Evolutionary conservation across 2,329 filamentous ascomycete species (phyloP), one percentile per base, ranked within the genome.

Genomic region (Fusarium setosum): DNA sequence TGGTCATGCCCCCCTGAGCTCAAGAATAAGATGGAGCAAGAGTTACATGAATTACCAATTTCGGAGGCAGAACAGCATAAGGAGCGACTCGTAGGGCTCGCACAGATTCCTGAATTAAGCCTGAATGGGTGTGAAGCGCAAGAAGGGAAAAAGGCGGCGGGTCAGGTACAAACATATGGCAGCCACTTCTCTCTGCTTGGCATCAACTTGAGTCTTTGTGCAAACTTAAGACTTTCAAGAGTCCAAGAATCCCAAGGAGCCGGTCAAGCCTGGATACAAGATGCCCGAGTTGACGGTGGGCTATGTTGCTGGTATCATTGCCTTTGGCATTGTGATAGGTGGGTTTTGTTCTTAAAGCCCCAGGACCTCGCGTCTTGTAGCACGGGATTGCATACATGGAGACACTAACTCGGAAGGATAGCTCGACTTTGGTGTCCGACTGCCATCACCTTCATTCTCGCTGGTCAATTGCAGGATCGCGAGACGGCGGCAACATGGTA

Each of bases 401-500:
- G 7, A 32, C 20, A 35, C 35, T 56, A 41, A 56, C 35, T 23
- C 9, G 21, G 17, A 29, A 11, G 15, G 12, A n/a, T 61, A 79
- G 78, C 80, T n/a, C 76, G 77, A 59, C 63, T 79, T 40, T 70
- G 77, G 31, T 69, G 75, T 34, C 76, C 79, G 4, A 75, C 75
- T 44, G 74, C 74, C 15, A 63, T 81, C 6, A 74, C 75, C 0
- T 68, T 78, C 17, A 73, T 79, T 13, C 63, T 82, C 3, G 74
- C 76, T 6, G 77, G 75, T 1, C 61, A 77, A 8, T 60, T 82
- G 6, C 68, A 67, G 10, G 75, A 81, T 32, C 71, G 72, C 11
- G 77, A 80, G 47, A 75, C 75, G 2, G 75, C 74, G 5, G 73
- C 74, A 11, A 80, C 79, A 47, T 80, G 78, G 78, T 80, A 54